Evolutionary conservation across 352 stramenopile species (phyloP), one percentile per base, ranked within the genome.

Genomic region (Pythium plurisporium): DNA sequence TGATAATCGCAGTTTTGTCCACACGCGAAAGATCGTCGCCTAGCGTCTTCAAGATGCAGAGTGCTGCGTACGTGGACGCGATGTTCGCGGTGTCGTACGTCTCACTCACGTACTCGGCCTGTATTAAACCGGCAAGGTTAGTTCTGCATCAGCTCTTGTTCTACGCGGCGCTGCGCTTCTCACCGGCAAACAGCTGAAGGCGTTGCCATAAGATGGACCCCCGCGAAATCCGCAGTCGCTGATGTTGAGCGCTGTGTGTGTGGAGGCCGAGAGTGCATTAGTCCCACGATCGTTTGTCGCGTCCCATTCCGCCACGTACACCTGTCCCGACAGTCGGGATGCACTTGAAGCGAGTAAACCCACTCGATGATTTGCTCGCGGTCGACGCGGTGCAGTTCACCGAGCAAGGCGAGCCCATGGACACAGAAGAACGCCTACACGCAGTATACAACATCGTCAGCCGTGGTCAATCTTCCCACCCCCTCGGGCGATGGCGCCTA

Each of bases 21-120:
- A 95, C 77, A 22, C 82, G 72, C 37, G 67, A 64, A 25, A 94
- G 73, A 56, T 94, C 83, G 55, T 96, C 87, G 14, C 87, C 87
- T 2, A 96, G 78, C 19, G 87, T 95, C 53, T 74, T 71, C 0
- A 96, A 72, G 50, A 95, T 93, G 42, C 81, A 86, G 9, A 96
- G 73, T 15, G 86, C 77, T 2, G 83, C 79, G 41, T 92, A 96
- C 1, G 87, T 95, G 17, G 83, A 87, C 46, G 87, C 84, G 34
- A 96, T 87, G 67, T 91, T 94, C 50, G 76, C 77, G 22, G 79
- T 86, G 65, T 95, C 84, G 72, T 92, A 96, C 52, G 67, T 60
- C 27, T 77, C 72, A 45, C 86, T 90, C 51, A 78, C 59, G 34
- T 91, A 91, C 19, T 87, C 64, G 11, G 25, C 59, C 74, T 83